Evolutionary conservation across 176 grass and related monocot species (phyloP).

Genomic region (Musa itinerans): DNA sequence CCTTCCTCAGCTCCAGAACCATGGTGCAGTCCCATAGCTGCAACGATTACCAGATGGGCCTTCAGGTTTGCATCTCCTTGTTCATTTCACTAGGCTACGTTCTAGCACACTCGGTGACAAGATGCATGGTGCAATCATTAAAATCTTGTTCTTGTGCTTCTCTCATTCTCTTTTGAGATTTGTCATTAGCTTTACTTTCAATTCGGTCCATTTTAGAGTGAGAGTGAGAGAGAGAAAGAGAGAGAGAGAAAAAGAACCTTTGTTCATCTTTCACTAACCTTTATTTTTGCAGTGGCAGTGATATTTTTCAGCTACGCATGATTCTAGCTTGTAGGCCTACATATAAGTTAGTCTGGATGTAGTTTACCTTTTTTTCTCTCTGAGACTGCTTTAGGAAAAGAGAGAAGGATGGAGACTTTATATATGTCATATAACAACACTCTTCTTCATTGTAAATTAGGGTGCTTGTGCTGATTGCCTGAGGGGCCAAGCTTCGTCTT

Average conservation of each 20-base stretch:
- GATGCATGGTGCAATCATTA: background rate
- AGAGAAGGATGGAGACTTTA: too few relatives aligned
- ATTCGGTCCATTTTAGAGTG: too few relatives aligned
- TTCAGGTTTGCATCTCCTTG: conserved; percentile 22
- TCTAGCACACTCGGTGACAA: background rate
- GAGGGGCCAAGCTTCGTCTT: too few relatives aligned
- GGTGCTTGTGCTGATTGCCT: too few relatives aligned
- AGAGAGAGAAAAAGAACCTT: background rate
- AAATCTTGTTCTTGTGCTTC: too few relatives aligned
- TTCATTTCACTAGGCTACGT: background rate
- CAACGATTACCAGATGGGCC: conserved; percentile 36
- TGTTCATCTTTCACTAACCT: background rate
- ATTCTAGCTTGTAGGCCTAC: background rate
- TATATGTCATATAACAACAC: too few relatives aligned
- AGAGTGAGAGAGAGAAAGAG: too few relatives aligned
- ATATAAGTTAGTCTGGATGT: background rate
- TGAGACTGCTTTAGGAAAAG: too few relatives aligned
- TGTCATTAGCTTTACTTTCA: too few relatives aligned
- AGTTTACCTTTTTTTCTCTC: too few relatives aligned
- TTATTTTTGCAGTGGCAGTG: background rate
- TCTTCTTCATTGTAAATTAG: too few relatives aligned
- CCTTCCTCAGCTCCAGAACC: conserved; percentile 54
- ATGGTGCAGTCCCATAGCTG: conserved; percentile 59
- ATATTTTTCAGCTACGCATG: background rate
- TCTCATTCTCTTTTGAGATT: too few relatives aligned